Conservation (phyloP, 1,284 basidiomycete genomes). For the Amylostereum chailletii region DNA sequence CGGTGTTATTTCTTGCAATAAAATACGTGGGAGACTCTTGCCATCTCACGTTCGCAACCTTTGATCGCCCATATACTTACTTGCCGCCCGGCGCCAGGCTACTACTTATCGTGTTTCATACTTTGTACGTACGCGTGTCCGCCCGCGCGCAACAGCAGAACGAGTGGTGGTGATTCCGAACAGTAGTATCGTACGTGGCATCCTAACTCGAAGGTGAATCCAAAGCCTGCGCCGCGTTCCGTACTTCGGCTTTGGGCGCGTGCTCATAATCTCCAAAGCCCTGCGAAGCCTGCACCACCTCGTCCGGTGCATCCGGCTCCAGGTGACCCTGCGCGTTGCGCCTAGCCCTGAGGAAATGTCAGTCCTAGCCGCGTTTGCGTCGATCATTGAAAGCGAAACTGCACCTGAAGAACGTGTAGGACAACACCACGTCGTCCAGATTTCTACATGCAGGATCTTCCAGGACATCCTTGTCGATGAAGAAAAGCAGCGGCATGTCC, state of each 20-base stretch:
- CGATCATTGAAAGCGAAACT: slow-evolving; percentile 14
- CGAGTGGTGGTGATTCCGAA: too few species aligned
- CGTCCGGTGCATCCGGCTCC: slow-evolving; percentile 80
- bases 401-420: slow-evolving; percentile 96
- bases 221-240: slow-evolving; percentile 7
- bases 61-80: too few species aligned
- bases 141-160: too few species aligned
- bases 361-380: slow-evolving; percentile 1
- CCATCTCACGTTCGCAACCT: too few species aligned
- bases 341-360: slow-evolving; percentile 47
- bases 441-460: slow-evolving; percentile 85
- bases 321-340: slow-evolving; percentile 75
- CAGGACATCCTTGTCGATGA: slow-evolving; percentile 94
- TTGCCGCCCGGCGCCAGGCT: too few species aligned
- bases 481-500: slow-evolving; percentile 97
- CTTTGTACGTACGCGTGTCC: too few species aligned
- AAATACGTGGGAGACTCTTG: too few species aligned
- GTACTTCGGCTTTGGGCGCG: slow-evolving; percentile 22
- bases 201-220: too few species aligned
- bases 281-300: slow-evolving; percentile 66
- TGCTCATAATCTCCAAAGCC: slow-evolving; percentile 65
- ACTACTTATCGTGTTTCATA: too few species aligned
- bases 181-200: too few species aligned
- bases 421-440: slow-evolving; percentile 87
- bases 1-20: too few species aligned